A percentile compares a stretch with the other conserved stretches of the same genome.
Evolutionary conservation across 192 early-diverging fungal genomes (phyloP).

Genomic region (Backusella circina): DNA sequence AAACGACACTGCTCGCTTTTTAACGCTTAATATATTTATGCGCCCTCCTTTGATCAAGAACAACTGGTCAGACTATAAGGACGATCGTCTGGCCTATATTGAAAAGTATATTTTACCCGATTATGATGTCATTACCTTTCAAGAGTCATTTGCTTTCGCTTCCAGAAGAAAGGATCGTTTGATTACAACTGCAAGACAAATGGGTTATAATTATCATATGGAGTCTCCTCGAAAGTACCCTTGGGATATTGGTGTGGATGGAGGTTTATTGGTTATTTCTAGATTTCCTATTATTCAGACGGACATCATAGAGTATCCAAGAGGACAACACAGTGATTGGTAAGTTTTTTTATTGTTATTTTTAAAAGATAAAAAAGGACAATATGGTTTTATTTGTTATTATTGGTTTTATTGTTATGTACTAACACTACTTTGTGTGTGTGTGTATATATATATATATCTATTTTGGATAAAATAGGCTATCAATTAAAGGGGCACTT

Average conservation of each 20-base stretch:
- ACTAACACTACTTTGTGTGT: not conserved
- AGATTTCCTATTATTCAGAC: conserved; percentile 60
- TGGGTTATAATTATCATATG: conserved; percentile 66
- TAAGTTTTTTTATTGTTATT: conserved; percentile 27
- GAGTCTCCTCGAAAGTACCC: conserved; percentile 56
- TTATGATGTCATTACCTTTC: conserved; percentile 78
- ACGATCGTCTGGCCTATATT: conserved; percentile 68
- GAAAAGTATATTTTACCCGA: conserved; percentile 60
- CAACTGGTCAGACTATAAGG: conserved; percentile 77
- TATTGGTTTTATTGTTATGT: conserved; percentile 5
- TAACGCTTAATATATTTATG: conserved; percentile 74
- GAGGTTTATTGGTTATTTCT: conserved; percentile 76
- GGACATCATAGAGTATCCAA: conserved; percentile 57
- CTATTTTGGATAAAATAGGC: conserved; percentile 29
- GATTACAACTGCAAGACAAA: conserved; percentile 54
- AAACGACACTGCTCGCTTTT: conserved; percentile 38
- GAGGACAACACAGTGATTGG: conserved; percentile 73
- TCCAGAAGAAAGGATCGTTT: conserved; percentile 54
- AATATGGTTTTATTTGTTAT: not conserved
- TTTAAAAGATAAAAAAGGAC: not conserved
- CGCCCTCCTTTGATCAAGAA: conserved; percentile 68
- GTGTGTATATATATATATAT: conserved; percentile 10
- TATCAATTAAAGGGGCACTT: conserved; percentile 71
- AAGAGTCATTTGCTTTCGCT: conserved; percentile 82
- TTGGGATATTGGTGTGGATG: conserved; percentile 66